Percentiles rank a stretch among this genome's conserved stretches.
Conservation (phyloP, 2,329 filamentous ascomycete genomes). For the Aspergillus alliaceus region DNA sequence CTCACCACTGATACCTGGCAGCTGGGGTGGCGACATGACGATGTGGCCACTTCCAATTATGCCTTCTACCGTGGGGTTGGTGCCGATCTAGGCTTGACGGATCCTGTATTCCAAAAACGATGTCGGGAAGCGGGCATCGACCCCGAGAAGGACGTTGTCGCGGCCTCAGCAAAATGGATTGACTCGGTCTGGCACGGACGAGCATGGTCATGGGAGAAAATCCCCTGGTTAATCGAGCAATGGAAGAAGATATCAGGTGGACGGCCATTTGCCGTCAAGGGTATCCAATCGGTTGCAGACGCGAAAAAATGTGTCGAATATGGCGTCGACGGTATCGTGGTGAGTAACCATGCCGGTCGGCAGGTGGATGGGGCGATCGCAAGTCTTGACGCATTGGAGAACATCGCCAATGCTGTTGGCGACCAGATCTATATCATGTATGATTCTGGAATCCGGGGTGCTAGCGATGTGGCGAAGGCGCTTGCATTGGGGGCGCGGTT, state of each 20-base stretch:
- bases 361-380: constrained; percentile 63
- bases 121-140: constrained; percentile 56
- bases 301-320: constrained; percentile 59
- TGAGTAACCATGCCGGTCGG: constrained; percentile 70
- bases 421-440: constrained; percentile 57
- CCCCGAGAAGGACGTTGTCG: constrained; percentile 50
- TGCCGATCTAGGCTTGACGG: constrained; percentile 56
- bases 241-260: constrained; percentile 57
- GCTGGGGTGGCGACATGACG: constrained; percentile 62
- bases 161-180: constrained; percentile 62
- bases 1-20: constrained; percentile 66
- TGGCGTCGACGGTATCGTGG: constrained; percentile 66
- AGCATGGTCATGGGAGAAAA: constrained; percentile 65
- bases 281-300: constrained; percentile 67
- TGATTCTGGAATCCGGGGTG: constrained; percentile 59
- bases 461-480: constrained; percentile 61
- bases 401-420: constrained; percentile 55
- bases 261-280: constrained; percentile 65
- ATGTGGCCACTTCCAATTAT: constrained; percentile 58
- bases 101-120: constrained; percentile 59
- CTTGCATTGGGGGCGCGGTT: constrained; percentile 62
- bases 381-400: constrained; percentile 60
- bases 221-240: constrained; percentile 62
- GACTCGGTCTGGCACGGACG: constrained; percentile 65
- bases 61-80: constrained; percentile 64